These are phyloP conservation scores for Pseudogymnoascus sp. DNA, from an alignment of 2,329 filamentous ascomycete genomes.

Conservation along the genomic window DNA sequence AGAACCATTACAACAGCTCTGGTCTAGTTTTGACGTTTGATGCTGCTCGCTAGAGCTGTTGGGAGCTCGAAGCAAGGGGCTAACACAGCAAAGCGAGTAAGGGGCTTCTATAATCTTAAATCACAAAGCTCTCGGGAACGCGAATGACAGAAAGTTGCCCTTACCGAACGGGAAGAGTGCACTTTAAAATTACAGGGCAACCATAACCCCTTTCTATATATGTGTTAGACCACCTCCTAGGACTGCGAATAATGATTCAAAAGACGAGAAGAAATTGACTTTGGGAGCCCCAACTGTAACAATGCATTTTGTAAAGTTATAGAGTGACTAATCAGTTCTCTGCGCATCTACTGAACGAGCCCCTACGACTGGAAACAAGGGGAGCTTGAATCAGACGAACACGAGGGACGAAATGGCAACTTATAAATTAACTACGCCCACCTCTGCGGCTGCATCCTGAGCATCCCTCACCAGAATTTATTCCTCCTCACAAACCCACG, in stretches of 20 bases:
- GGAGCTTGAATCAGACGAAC: neutral
- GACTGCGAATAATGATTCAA: neutral
- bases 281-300: neutral
- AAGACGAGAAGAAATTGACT: neutral
- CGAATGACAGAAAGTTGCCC: neutral
- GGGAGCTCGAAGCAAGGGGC: neutral
- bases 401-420: neutral
- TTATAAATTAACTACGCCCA: neutral
- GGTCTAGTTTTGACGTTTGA: neutral
- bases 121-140: neutral
- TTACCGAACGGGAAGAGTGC: neutral
- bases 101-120: neutral
- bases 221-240: neutral
- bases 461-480: neutral
- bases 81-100: neutral
- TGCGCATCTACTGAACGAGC: neutral
- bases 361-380: neutral
- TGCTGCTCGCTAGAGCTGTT: neutral
- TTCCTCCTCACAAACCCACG: neutral
- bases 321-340: neutral
- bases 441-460: neutral
- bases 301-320: neutral
- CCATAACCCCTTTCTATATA: neutral
- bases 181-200: neutral
- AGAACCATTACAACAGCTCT: neutral